Evolutionary conservation across 2,329 filamentous ascomycete genomes (phyloP), one percentile per base, ranked within the genome.

Genomic region (Clonostachys sp.): DNA sequence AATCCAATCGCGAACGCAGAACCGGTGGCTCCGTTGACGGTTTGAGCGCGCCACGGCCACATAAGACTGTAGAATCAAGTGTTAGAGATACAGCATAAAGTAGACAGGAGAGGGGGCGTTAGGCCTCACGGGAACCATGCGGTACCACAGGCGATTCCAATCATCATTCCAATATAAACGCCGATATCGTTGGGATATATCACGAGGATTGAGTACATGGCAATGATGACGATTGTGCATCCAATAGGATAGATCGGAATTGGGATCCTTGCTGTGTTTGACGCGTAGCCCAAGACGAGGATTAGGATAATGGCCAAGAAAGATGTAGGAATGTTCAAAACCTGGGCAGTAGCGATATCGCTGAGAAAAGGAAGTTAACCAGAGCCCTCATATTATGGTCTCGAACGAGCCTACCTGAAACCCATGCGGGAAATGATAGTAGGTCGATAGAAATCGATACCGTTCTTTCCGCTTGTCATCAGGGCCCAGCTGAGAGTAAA

Each of bases 1-100:
- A 76, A 77, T 1, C 67, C 73, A 45, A 77, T 74, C 2, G 69
- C 66, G 54, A 77, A 76, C 1, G 73, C 73, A 0, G 73, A 74
- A 1, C 73, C 73, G 0, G 73, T 77, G 2, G 73, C 68, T 4
- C 69, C 52, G 41, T 60, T 63, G 1, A 67, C 74, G 4, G 71
- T 74, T 56, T 73, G 72, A 0, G 74, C 71, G 5, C 73, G 66
- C 73, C 73, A 76, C 10, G 73, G 73, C 74, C 74, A 59, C 73
- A 77, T 77, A 48, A 74, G 63, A 0, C 36, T 39, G 10, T 7
- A 39, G 14, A 10, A 14, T 14, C 2, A 14, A 39, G 10, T 39
- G 16, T 39, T 14, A 14, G 16, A 12, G 14, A 14, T 7, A 17
- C 14, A 39, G 2, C 6, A 13, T 14, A 10, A 39, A 39, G 5